Base-by-base conservation (phyloP, 108 stramenopile species). In the Aureococcus anophagefferens region DNA sequence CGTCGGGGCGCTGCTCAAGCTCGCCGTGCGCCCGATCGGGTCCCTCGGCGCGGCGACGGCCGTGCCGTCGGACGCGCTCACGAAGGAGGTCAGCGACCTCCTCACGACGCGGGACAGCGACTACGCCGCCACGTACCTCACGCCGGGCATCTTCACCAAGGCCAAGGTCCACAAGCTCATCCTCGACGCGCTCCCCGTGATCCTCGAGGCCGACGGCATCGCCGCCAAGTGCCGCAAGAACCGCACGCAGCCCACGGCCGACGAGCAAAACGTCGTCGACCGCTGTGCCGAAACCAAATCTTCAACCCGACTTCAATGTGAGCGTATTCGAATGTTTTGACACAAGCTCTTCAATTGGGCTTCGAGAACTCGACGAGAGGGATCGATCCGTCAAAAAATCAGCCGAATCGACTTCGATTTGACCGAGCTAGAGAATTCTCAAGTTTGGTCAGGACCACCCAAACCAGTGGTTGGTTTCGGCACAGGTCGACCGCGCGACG, bases 401-500 rank as follows among this genome's bases (percentile, higher is more conserved):
- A n/a, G n/a, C n/a, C n/a, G n/a, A n/a, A n/a, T n/a, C n/a, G n/a
- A n/a, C n/a, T n/a, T n/a, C n/a, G n/a, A n/a, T n/a, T n/a, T n/a
- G n/a, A n/a, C n/a, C n/a, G n/a, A n/a, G n/a, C n/a, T n/a, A n/a
- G n/a, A n/a, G n/a, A n/a, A n/a, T n/a, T n/a, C n/a, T n/a, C n/a
- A n/a, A n/a, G n/a, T n/a, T n/a, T n/a, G n/a, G n/a, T n/a, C n/a
- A n/a, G n/a, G n/a, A n/a, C n/a, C n/a, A n/a, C n/a, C n/a, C n/a
- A n/a, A n/a, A n/a, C n/a, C n/a, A n/a, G n/a, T n/a, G n/a, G n/a
- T n/a, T n/a, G n/a, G n/a, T n/a, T n/a, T n/a, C n/a, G n/a, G n/a
- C n/a, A n/a, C n/a, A n/a, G n/a, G n/a, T n/a, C n/a, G n/a, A 92
- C 71, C 83, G 92, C 86, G 97, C 94, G 4, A 94, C 93, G 74